Evolutionary conservation across 2,329 filamentous ascomycete species (phyloP).

Genomic region (Penicillium capsulatum): DNA sequence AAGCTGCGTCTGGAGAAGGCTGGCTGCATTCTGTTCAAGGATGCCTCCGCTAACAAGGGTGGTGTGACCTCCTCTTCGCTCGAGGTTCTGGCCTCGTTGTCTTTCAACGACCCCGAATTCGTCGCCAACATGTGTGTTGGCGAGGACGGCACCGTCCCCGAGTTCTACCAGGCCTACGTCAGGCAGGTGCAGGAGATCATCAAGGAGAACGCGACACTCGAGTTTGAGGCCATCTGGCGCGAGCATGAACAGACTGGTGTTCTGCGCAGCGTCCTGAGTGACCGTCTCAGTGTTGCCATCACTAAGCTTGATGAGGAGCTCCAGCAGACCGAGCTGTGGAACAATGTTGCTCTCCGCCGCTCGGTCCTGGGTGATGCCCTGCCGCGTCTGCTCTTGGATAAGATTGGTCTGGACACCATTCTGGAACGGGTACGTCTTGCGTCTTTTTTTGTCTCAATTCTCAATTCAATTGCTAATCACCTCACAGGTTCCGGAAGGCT

Average conservation of each 20-base stretch:
- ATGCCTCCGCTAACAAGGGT: conserved; percentile 97
- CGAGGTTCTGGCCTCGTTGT: conserved; percentile 89
- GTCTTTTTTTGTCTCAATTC: neutral
- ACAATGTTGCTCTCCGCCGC: conserved; percentile 70
- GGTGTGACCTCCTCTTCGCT: conserved; percentile 96
- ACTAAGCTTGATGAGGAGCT: conserved; percentile 96
- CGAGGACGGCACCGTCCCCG: conserved; percentile 71
- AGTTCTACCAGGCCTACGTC: conserved; percentile 92
- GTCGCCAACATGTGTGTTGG: conserved; percentile 86
- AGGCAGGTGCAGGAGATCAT: conserved; percentile 87
- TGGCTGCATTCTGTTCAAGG: conserved; percentile 95
- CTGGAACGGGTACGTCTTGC: conserved; percentile 62
- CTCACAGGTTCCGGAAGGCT: conserved; percentile 73
- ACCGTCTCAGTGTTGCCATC: conserved; percentile 85
- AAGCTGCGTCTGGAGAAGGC: conserved; percentile 92
- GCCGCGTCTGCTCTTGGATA: conserved; percentile 74
- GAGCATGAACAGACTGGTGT: conserved; percentile 80
- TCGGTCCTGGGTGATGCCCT: conserved; percentile 80
- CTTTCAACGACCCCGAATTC: conserved; percentile 87
- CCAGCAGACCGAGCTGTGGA: conserved; percentile 88
- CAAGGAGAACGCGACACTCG: conserved; percentile 81
- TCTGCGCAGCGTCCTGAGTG: conserved; percentile 79
- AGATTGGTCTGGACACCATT: conserved; percentile 88
- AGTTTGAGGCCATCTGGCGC: conserved; percentile 98
- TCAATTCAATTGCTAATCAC: conserved; percentile 19